Base-by-base conservation (phyloP, 192 early-diverging fungal genomes). In the Rhizophagus sp. region DNA sequence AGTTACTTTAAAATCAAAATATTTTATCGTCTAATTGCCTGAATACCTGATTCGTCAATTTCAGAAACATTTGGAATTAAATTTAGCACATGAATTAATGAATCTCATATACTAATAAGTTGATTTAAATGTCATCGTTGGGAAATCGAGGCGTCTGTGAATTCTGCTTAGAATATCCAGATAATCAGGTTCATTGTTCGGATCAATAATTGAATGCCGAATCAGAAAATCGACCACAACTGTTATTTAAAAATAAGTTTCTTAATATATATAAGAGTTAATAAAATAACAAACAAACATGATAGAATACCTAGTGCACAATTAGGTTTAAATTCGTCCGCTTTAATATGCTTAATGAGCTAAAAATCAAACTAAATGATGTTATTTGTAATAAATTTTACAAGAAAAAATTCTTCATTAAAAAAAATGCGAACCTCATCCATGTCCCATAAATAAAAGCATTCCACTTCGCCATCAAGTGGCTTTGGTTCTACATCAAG, bases 201-300 rank as follows among this genome's bases (percentile, higher is more conserved):
- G 86, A 3, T 88, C 92, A 47, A 99, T 62, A 33, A 87, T 79
- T 2, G 90, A 94, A 52, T 91, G 91, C 1, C 96, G 87, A 57
- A 98, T 88, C 84, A 99, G 80, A 82, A 97, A 99, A 79, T 99
- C 96, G 6, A 99, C 79, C 22, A 89, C 84, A 49, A 90, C 91
- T 72, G 25, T 19, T 12, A 9, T 17, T 12, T n/a, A 47, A 41
- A 41, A 8, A 47, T 11, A 47, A 47, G 50, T 39, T 24, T 7
- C 19, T 13, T 13, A 72, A 22, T n/a, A 72, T 47, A 69, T 25
- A 39, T 63, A 13, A 12, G 9, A 5, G 17, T 10, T 19, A n/a
- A 13, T 27, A 66, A n/a, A 36, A 41, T 9, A 9, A 67, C 4
- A 30, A 24, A 17, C 8, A 30, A 24, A 17, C 8, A 11, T 6